These are phyloP conservation scores for Emergomyces orientalis DNA, from an alignment of 2,329 filamentous ascomycete genomes.

Conservation along the genomic window DNA sequence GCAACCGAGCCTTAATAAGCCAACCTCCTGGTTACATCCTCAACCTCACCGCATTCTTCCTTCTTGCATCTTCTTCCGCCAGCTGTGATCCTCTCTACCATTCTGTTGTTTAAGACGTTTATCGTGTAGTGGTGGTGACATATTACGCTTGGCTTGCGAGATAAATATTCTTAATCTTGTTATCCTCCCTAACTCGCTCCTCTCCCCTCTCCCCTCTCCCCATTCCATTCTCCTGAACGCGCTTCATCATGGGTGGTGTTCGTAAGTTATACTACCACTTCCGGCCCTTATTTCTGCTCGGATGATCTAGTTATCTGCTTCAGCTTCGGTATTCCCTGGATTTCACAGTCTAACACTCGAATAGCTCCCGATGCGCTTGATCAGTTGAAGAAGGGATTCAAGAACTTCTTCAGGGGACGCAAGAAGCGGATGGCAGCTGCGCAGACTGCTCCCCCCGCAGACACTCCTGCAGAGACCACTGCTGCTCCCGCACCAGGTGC, in stretches of 20 bases:
- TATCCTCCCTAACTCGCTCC: not conserved
- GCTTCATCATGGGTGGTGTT: slow-evolving; percentile 27
- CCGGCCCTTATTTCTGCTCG: not conserved
- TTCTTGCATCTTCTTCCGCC: not conserved
- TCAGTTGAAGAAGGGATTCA: slow-evolving; percentile 28
- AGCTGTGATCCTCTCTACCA: not conserved
- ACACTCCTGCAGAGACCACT: slow-evolving; percentile 12
- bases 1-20: not conserved
- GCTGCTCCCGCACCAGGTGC: slow-evolving; percentile 10
- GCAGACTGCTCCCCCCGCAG: slow-evolving; percentile 10
- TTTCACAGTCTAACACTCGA: not conserved
- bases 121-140: no score
- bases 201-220: not conserved
- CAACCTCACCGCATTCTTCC: not conserved
- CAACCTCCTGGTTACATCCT: not conserved
- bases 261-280: slow-evolving; percentile 20
- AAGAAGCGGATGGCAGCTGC: slow-evolving; percentile 23
- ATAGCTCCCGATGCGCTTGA: slow-evolving; percentile 26
- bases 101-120: not conserved
- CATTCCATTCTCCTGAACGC: not conserved
- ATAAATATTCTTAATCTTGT: not conserved
- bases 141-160: not conserved
- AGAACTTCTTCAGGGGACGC: slow-evolving; percentile 23
- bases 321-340: not conserved
- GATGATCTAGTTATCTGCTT: not conserved